A percentile compares a stretch with the other conserved stretches of the same genome.
Conservation (phyloP, 345 rosid species). For the Noccaea caerulescens region DNA sequence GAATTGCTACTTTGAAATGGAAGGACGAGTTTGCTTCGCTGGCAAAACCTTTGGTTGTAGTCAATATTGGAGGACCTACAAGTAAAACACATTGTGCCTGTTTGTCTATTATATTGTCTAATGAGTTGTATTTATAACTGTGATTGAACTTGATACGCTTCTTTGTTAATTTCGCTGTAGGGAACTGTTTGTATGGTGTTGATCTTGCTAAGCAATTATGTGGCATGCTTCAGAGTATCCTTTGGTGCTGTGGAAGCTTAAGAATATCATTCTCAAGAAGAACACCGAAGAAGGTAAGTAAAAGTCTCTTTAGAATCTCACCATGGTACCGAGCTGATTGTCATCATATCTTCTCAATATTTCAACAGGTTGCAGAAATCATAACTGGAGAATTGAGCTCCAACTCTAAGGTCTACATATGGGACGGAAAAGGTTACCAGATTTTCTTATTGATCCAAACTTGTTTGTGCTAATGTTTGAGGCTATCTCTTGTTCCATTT, state of each 20-base stretch:
- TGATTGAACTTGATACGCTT: not conserved
- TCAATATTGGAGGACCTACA: slow-evolving; percentile 94
- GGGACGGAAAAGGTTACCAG: slow-evolving; percentile 72
- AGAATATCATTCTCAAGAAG: slow-evolving; percentile 86
- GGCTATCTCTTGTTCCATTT: slow-evolving; percentile 11
- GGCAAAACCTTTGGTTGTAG: slow-evolving; percentile 83
- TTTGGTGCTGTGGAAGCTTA: slow-evolving; percentile 85
- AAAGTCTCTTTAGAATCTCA: slow-evolving; percentile 2
- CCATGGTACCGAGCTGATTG: not conserved
- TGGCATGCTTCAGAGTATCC: slow-evolving; percentile 61
- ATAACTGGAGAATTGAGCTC: slow-evolving; percentile 54
- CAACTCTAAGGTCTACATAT: slow-evolving; percentile 72
- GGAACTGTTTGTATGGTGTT: slow-evolving; percentile 69
- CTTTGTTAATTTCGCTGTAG: slow-evolving; percentile 43
- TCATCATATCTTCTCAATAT: slow-evolving; percentile 18
- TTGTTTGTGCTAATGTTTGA: not conserved
- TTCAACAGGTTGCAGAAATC: slow-evolving; percentile 56
- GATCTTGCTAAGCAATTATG: slow-evolving; percentile 74
- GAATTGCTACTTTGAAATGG: slow-evolving; percentile 72
- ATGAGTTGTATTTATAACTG: slow-evolving; percentile 8
- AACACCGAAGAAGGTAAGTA: slow-evolving; percentile 67
- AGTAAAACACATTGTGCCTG: slow-evolving; percentile 42
- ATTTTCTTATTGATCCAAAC: slow-evolving; percentile 1
- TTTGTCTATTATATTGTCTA: slow-evolving; percentile 7
- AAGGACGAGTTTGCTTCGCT: slow-evolving; percentile 66